Evolutionary conservation across 75 land plant species (phyloP).

Genomic region (Picea glauca): DNA sequence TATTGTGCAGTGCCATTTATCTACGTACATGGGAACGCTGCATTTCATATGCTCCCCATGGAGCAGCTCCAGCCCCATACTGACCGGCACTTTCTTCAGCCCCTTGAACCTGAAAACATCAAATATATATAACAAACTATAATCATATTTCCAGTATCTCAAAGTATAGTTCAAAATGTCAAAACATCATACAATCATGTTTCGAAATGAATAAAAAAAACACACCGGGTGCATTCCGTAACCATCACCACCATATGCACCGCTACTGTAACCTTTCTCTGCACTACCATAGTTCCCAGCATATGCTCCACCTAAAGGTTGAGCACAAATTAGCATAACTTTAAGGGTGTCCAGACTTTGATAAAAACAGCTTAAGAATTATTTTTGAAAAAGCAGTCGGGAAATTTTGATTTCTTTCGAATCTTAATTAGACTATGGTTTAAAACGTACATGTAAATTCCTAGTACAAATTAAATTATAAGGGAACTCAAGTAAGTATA

Average conservation of each 20-base stretch:
- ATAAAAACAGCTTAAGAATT: too few relatives aligned
- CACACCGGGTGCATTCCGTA: constrained; percentile 42
- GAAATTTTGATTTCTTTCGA: not conserved
- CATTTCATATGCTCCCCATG: constrained; percentile 73
- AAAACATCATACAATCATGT: not conserved
- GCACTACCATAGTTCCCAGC: not conserved
- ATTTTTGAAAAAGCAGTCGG: too few relatives aligned
- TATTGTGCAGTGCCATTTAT: constrained; percentile 11
- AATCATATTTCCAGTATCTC: not conserved
- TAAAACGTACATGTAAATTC: not conserved
- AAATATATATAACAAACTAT: too few relatives aligned
- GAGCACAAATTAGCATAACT: too few relatives aligned
- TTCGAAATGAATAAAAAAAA: not conserved
- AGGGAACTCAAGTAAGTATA: not conserved
- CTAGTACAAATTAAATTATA: not conserved
- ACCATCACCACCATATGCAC: constrained; percentile 38
- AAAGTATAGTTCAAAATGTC: not conserved
- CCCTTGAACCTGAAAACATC: constrained; percentile 21
- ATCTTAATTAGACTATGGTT: not conserved
- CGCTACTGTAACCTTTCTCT: constrained; percentile 40
- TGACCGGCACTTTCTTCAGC: constrained; percentile 35
- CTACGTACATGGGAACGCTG: constrained; percentile 55
- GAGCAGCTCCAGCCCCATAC: constrained; percentile 35
- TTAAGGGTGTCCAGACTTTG: too few relatives aligned
- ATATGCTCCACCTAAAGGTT: not conserved